Base-by-base conservation (phyloP, 176 grass and related monocot species). In the Ampelocalamus luodianensis region DNA sequence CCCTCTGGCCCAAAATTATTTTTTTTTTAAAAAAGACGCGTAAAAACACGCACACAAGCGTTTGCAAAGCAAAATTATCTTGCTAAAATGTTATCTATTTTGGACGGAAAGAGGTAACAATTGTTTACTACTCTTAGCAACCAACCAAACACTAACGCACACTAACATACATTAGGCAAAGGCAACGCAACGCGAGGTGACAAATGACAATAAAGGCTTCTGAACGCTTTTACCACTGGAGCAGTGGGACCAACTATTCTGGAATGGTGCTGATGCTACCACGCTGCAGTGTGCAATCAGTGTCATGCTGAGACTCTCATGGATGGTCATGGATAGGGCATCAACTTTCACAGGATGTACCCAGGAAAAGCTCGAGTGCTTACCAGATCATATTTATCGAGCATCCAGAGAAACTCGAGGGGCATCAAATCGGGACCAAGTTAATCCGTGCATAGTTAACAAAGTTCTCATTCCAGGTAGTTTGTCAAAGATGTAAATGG, bases 301-400 rank as follows among this genome's bases (percentile, higher is more conserved):
- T 49, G 39, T 34, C 84, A 67, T 66, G 64, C 65, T 68, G 84
- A 83, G 79, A 74, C 78, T 48, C 71, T n/a, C 55, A 72, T 39
- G 78, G 11, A 82, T 65, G 26, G 79, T 79, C 79, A 27, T 83
- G 80, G 67, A 29, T 63, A 7, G 15, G 64, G 75, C 59, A 60
- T 43, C 63, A 22, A 46, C 50, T 76, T 50, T 22, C 76, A 63
- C 74, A 46, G 23, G 43, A 53, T 59, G 75, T 62, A 87, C 71
- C 27, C 12, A 48, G 60, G n/a, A 86, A 55, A 50, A 49, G 36
- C 37, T 59, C 55, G 12, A 72, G 60, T 75, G 80, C 46, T 40
- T 58, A 24, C 56, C 43, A 59, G 38, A n/a, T 65, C 59, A 60
- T 43, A 50, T 8, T 78, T 49, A 63, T 53, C 45, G 24, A 77